phyloP scores from a whole-genome alignment of 2,329 filamentous ascomycete genomes.

The Blumeriella jaapii region DNA sequence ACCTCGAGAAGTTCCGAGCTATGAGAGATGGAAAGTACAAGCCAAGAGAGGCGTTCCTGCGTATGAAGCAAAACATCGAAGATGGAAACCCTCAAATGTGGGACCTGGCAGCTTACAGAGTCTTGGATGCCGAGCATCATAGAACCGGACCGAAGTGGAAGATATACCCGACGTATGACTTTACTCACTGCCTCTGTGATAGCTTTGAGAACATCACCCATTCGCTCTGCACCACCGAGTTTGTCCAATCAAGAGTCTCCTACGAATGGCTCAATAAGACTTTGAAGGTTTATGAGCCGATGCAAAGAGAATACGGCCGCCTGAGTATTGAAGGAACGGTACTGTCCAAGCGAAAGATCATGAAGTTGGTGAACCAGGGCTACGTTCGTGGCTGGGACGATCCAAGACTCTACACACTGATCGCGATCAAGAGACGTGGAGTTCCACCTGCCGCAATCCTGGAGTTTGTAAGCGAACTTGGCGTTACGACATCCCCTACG shows the following conservation, averaged over 20 bases:
- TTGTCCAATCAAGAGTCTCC: conserved; percentile 69
- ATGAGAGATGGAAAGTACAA: conserved; percentile 91
- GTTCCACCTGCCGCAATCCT: conserved; percentile 81
- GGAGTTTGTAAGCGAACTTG: conserved; percentile 82
- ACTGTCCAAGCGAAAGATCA: conserved; percentile 75
- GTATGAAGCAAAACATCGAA: conserved; percentile 85
- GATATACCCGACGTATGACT: conserved; percentile 94
- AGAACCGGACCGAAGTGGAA: conserved; percentile 75
- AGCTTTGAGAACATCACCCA: conserved; percentile 88
- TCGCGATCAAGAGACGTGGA: conserved; percentile 71
- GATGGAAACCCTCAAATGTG: conserved; percentile 91
- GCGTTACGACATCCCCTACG: conserved; percentile 71
- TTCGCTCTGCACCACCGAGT: conserved; percentile 87
- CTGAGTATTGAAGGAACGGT: conserved; percentile 76
- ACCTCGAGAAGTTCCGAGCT: conserved; percentile 69
- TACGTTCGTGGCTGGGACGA: conserved; percentile 85
- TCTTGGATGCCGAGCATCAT: conserved; percentile 65
- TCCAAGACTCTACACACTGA: conserved; percentile 78
- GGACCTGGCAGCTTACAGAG: conserved; percentile 85
- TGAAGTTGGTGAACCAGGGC: conserved; percentile 65
- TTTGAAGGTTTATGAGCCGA: conserved; percentile 75
- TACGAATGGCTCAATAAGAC: conserved; percentile 86
- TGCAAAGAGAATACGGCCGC: conserved; percentile 80
- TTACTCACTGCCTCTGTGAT: conserved; percentile 83
- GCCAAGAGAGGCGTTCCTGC: conserved; percentile 69